Base-by-base conservation (phyloP, 768 basidiomycete species). In the Cyclocybe cylindracea region DNA sequence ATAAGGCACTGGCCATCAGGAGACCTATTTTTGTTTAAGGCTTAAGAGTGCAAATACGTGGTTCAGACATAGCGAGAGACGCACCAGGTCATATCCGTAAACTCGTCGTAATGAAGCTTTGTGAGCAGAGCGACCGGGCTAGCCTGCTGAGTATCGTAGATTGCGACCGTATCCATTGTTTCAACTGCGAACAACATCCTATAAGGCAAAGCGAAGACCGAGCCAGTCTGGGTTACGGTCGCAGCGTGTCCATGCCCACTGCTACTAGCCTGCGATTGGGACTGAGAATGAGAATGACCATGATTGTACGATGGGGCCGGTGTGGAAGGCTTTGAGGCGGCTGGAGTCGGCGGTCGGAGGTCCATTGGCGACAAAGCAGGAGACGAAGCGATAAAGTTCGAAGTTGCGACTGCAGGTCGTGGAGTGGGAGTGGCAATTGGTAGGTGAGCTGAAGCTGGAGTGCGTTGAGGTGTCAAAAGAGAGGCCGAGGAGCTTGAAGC, bases 71-170 rank as follows among this genome's bases (percentile, higher is more conserved):
- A 45, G 34, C 33, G 38, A 41, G 46, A 18, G 24, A 60, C 91
- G 38, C 61, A 98, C 97, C 97, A 99, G 38, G 88, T 84, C 70
- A 97, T 78, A 71, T 99, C 97, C 6, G 97, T 98, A 65, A 98
- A 98, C 62, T 96, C 93, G 55, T 96, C 94, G 66, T 97, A 98
- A 70, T 99, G 97, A 55, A 98, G 72, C 62, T 95, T 96, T 29
- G 89, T 92, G 57, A 99, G 80, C 61, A 98, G 73, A 62, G 93
- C 94, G 46, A 98, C 80, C 0, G 97, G 97, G 2, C 87, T 84
- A 1, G 91, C 82, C 73, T 98, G 96, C 71, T 98, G 97, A 4
- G 95, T 98, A 66, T 99, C 97, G 65, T 99, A 94, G 46, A 99
- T 87, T 24, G 90, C 81, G 40, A 99, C 85, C 0, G 92, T 87